phyloP scores from a whole-genome alignment of 2,329 filamentous ascomycete species.

The Bisporella sp. region DNA sequence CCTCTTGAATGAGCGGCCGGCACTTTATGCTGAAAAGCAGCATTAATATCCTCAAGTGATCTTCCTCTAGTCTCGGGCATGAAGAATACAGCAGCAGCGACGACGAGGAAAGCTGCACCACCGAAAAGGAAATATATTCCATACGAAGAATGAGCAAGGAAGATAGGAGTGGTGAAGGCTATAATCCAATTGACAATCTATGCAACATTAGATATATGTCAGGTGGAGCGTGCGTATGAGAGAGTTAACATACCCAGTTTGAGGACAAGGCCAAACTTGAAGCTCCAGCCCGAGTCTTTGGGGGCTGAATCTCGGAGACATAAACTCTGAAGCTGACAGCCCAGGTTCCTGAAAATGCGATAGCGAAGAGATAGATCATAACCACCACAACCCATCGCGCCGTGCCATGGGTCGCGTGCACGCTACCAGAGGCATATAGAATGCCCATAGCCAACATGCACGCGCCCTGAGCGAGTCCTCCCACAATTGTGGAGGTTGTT shows the following conservation, averaged over 20 bases:
- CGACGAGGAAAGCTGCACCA: conserved; percentile 31
- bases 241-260: conserved; percentile 30
- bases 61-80: conserved; percentile 26
- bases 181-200: conserved; percentile 21
- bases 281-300: conserved; percentile 45
- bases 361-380: conserved; percentile 41
- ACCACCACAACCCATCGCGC: conserved; percentile 45
- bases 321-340: conserved; percentile 50
- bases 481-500: conserved; percentile 44
- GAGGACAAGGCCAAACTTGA: conserved; percentile 42
- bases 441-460: conserved; percentile 47
- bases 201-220: conserved; percentile 1
- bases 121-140: conserved; percentile 26
- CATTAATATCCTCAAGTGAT: conserved; percentile 19
- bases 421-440: conserved; percentile 42
- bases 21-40: conserved; percentile 6
- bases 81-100: conserved; percentile 12
- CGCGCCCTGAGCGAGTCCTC: conserved; percentile 41
- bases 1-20: too few relatives aligned
- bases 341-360: conserved; percentile 43
- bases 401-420: conserved; percentile 31
- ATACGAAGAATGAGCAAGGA: conserved; percentile 18
- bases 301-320: conserved; percentile 50
- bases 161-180: conserved; percentile 28
- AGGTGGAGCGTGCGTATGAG: neutral